Base-by-base conservation (phyloP, 1,284 basidiomycete genomes). In the Cutaneotrichosporon sp. region DNA sequence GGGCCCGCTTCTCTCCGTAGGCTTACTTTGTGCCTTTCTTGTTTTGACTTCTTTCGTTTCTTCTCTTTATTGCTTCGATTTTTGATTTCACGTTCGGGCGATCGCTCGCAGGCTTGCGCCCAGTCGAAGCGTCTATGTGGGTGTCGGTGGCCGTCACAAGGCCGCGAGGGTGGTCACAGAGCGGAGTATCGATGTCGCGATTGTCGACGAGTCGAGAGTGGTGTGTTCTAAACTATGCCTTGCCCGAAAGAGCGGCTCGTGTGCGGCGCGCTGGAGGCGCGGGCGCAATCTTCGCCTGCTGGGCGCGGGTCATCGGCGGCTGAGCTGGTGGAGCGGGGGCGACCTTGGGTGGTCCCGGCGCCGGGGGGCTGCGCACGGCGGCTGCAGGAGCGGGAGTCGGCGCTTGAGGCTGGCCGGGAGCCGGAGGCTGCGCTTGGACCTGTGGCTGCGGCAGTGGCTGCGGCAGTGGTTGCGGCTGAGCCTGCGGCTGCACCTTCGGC, bases 21-120 rank as follows among this genome's bases (percentile, higher is more conserved):
- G 51, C 51, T 53, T 53, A 53, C 51, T 53, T 53, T 53, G 24
- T 9, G 51, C 51, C 51, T 53, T 52, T 56, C 42, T 51, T 55
- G 5, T 24, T 54, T 54, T 53, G 31, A 46, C 47, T 52, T 56
- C 43, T 34, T 34, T 42, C 38, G 33, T 33, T 54, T n/a, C n/a
- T 54, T 58, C 36, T 47, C 29, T 33, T 31, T 56, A 27, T 50
- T 24, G 45, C 24, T 52, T 38, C 38, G 47, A 36, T 52, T 33
- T n/a, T 43, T 29, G 52, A 25, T 29, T 18, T 36, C 29, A 31
- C 16, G 33, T 14, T 14, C 18, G 38, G 16, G 18, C 38, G 38
- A n/a, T n/a, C n/a, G n/a, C 18, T 42, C 38, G 18, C 45, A 31
- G 34, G 46, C 10, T 49, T 47, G 46, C 47, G 14, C 47, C 25